phyloP scores from a whole-genome alignment of 192 early-diverging fungal genomes.

The Rhizoclosmatium sp. region DNA sequence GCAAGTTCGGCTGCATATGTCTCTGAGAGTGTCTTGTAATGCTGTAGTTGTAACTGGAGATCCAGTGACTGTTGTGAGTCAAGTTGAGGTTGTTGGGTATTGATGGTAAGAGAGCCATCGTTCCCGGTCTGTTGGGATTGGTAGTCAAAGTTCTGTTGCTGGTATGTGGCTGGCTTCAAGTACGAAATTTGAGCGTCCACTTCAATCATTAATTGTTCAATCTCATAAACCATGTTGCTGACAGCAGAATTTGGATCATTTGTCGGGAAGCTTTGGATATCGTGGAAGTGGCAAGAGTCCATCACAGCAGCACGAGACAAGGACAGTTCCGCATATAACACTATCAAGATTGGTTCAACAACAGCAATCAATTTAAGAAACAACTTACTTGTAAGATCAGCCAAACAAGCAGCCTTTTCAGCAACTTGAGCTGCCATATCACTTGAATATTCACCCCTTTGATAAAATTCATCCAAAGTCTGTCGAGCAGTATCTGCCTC shows the following conservation, averaged over 20 bases:
- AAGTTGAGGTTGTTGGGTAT: neutral
- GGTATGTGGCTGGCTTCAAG: neutral
- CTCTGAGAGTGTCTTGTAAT: slow-evolving; percentile 1
- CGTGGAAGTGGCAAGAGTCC: slow-evolving; percentile 16
- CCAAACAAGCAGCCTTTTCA: slow-evolving; percentile 14
- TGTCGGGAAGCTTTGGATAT: slow-evolving; percentile 13
- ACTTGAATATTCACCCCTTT: neutral
- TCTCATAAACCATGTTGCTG: neutral
- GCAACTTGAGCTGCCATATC: neutral
- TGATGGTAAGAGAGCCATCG: neutral
- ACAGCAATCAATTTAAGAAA: slow-evolving; percentile 16
- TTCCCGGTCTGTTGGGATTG: neutral
- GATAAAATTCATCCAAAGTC: slow-evolving; percentile 2
- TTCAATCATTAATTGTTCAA: slow-evolving; percentile 12
- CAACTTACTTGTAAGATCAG: slow-evolving; percentile 15
- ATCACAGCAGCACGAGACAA: slow-evolving; percentile 1
- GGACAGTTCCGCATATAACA: slow-evolving; percentile 26
- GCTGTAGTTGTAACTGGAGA: slow-evolving; percentile 10
- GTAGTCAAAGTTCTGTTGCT: neutral
- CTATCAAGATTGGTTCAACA: slow-evolving; percentile 5
- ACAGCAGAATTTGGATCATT: slow-evolving; percentile 8
- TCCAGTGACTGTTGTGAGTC: neutral
- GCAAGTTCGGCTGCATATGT: slow-evolving; percentile 11
- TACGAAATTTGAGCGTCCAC: neutral
- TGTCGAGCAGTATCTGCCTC: slow-evolving; percentile 7